These are phyloP conservation scores for Coniochaeta hoffmannii DNA, from an alignment of 2,329 filamentous ascomycete species.

Conservation along the genomic window DNA sequence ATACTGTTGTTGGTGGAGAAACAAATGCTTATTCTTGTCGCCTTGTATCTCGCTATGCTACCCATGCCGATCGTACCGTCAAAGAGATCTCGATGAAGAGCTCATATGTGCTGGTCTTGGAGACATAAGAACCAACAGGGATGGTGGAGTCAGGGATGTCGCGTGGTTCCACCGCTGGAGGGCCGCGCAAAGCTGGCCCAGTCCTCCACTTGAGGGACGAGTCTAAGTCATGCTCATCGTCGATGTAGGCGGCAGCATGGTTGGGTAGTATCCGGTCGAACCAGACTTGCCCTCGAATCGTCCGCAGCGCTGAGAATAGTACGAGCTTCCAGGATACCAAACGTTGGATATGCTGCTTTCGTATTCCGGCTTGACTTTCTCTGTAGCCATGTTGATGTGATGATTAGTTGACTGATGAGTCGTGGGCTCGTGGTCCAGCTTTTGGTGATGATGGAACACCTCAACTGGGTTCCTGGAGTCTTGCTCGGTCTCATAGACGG, in stretches of 20 bases:
- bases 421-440: slow-evolving; percentile 22
- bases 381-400: slow-evolving; percentile 37
- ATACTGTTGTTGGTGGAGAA: not conserved
- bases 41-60: not conserved
- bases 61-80: not conserved
- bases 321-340: slow-evolving; percentile 34
- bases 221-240: slow-evolving; percentile 37
- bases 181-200: too few species aligned
- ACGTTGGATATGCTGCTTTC: slow-evolving; percentile 39
- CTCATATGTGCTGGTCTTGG: too few species aligned
- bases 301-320: slow-evolving; percentile 33
- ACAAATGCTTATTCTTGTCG: not conserved
- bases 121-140: too few species aligned
- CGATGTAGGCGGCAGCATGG: slow-evolving; percentile 35
- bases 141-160: too few species aligned
- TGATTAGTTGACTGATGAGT: slow-evolving; percentile 24
- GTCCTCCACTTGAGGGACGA: too few species aligned
- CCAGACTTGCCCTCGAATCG: slow-evolving; percentile 46
- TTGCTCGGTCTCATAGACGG: slow-evolving; percentile 40
- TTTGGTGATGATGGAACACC: slow-evolving; percentile 34
- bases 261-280: slow-evolving; percentile 47
- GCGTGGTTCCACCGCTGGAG: too few species aligned
- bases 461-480: slow-evolving; percentile 39
- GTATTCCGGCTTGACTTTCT: slow-evolving; percentile 43
- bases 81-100: not conserved